phyloP scores from a whole-genome alignment of 306 rosid genomes.

The Vachellia pachyceras region DNA sequence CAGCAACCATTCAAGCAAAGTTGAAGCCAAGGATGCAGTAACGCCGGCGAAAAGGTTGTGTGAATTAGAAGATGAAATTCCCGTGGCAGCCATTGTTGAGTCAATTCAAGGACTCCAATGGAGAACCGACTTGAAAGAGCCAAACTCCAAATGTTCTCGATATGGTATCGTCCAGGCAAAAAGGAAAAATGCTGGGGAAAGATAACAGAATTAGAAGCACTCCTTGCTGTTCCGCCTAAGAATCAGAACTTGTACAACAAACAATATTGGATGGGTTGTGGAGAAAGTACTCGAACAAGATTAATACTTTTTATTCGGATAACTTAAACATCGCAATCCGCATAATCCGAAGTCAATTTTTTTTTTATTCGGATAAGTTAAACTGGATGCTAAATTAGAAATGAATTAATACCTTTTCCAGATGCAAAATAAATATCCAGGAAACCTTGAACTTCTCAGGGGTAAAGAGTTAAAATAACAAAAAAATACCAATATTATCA shows the following conservation, averaged over 20 bases:
- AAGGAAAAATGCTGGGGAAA: slow-evolving; percentile 37
- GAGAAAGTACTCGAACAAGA: slow-evolving; percentile 26
- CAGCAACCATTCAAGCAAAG: slow-evolving; percentile 86
- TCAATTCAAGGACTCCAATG: slow-evolving; percentile 35
- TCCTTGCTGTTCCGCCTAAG: slow-evolving; percentile 16
- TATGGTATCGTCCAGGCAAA: slow-evolving; percentile 48
- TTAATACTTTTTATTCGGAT: no score
- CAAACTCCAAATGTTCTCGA: slow-evolving; percentile 44
- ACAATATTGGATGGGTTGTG: not conserved
- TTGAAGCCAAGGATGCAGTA: slow-evolving; percentile 55
- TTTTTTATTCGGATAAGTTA: not conserved
- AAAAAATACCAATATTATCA: slow-evolving; percentile 7
- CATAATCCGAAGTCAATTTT: not conserved
- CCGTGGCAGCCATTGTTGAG: slow-evolving; percentile 49
- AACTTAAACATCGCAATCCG: slow-evolving; percentile 32
- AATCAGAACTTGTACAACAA: slow-evolving; percentile 28
- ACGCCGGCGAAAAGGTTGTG: slow-evolving; percentile 37
- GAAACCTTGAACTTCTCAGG: slow-evolving; percentile 14
- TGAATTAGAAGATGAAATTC: slow-evolving; percentile 46
- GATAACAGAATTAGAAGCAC: slow-evolving; percentile 28
- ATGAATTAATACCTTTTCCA: not conserved
- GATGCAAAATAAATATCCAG: not conserved
- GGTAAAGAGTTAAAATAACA: not conserved
- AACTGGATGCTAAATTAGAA: slow-evolving; percentile 27
- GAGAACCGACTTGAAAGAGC: slow-evolving; percentile 41